Evolutionary conservation across 2,329 filamentous ascomycete genomes (phyloP).

Genomic region (Mycosphaerella sp.): DNA sequence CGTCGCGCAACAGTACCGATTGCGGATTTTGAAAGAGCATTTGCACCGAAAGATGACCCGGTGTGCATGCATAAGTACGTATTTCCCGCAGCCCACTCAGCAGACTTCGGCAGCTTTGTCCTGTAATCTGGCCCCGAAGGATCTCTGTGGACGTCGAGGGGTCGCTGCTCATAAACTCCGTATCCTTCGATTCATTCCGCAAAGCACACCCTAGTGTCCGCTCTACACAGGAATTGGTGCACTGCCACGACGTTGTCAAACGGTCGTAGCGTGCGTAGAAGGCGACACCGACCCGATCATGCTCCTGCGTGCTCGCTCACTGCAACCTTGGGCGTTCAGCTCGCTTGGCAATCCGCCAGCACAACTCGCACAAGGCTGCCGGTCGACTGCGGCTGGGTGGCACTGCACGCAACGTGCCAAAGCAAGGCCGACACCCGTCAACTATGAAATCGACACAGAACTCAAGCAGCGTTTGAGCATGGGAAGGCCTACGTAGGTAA

Average conservation of each 20-base stretch:
- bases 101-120: not conserved
- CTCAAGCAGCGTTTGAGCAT: not conserved
- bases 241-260: too few relatives aligned
- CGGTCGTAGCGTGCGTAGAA: not conserved
- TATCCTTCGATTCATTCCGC: too few relatives aligned
- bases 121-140: not conserved
- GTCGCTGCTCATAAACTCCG: too few relatives aligned
- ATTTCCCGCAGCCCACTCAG: not conserved
- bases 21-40: not conserved
- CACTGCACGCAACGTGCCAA: not conserved
- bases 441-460: not conserved
- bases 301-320: not conserved
- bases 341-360: not conserved
- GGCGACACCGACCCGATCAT: not conserved
- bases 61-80: not conserved
- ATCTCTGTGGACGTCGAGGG: too few relatives aligned
- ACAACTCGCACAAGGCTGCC: constrained; percentile 6
- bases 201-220: too few relatives aligned
- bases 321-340: not conserved
- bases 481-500: not conserved
- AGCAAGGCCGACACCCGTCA: not conserved
- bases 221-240: too few relatives aligned
- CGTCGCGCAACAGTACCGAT: not conserved
- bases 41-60: not conserved
- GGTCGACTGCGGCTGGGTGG: constrained; percentile 2